Evolutionary conservation across 1,139 yeast species (phyloP).

Genomic region (Blastobotrys malaysiensis): DNA sequence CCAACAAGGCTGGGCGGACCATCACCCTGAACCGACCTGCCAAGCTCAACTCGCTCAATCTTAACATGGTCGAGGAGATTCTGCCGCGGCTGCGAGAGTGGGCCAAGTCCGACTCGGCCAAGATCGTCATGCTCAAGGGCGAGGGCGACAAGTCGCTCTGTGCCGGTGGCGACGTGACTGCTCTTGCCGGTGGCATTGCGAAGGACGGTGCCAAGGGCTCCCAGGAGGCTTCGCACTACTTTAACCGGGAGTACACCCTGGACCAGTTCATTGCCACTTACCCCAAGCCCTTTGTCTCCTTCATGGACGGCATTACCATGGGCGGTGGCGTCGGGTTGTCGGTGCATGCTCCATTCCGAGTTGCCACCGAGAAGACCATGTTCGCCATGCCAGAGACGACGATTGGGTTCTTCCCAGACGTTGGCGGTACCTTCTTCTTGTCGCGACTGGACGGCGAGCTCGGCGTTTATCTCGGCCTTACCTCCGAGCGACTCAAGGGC

Average conservation of each 20-base stretch:
- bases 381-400: slow-evolving; percentile 98
- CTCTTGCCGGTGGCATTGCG: slow-evolving; percentile 50
- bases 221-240: slow-evolving; percentile 52
- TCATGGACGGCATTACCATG: slow-evolving; percentile 93
- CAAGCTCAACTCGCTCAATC: slow-evolving; percentile 80
- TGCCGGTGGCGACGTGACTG: slow-evolving; percentile 93
- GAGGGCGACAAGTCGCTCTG: slow-evolving; percentile 46
- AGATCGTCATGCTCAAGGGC: slow-evolving; percentile 65
- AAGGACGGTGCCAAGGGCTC: slow-evolving; percentile 36
- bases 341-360: slow-evolving; percentile 89
- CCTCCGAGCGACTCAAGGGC: slow-evolving; percentile 76
- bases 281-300: slow-evolving; percentile 75
- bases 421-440: slow-evolving; percentile 86
- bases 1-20: slow-evolving; percentile 63
- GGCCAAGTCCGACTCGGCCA: slow-evolving; percentile 60
- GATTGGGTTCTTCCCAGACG: slow-evolving; percentile 96
- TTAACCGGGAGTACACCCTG: slow-evolving; percentile 74
- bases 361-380: slow-evolving; percentile 83
- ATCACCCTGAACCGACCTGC: slow-evolving; percentile 73
- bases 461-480: slow-evolving; percentile 81
- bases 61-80: slow-evolving; percentile 71
- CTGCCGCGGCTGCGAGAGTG: slow-evolving; percentile 73
- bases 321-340: slow-evolving; percentile 97
- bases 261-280: slow-evolving; percentile 76
- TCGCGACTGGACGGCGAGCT: slow-evolving; percentile 76